A percentile compares a stretch with the other conserved stretches of the same genome.
Conservation (phyloP, 2,329 filamentous ascomycete species). For the Lecanoromycetidae sp. region DNA sequence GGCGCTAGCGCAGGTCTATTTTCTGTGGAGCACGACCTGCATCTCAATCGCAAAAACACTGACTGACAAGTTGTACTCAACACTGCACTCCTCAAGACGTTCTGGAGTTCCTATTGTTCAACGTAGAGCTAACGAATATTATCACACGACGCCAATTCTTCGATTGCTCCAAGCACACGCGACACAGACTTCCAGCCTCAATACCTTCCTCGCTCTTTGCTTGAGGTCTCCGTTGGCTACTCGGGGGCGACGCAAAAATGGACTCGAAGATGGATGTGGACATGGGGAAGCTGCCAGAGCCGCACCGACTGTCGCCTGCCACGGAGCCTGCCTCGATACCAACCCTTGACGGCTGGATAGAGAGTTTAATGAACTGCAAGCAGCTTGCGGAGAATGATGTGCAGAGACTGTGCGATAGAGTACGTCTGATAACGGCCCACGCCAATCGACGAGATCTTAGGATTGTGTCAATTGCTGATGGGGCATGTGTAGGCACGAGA, state of each 20-base stretch:
- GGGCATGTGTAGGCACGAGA: conserved; percentile 60
- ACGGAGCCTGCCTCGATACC: conserved; percentile 81
- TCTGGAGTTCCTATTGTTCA: too few relatives aligned
- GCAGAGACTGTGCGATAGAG: conserved; percentile 94
- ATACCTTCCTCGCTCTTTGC: too few relatives aligned
- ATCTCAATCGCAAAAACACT: too few relatives aligned
- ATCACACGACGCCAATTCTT: too few relatives aligned
- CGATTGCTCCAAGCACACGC: too few relatives aligned
- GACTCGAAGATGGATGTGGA: conserved; percentile 97
- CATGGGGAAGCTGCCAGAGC: conserved; percentile 71
- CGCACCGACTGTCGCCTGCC: conserved; percentile 60
- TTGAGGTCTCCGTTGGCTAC: too few relatives aligned
- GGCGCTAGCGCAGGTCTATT: too few relatives aligned
- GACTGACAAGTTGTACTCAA: too few relatives aligned
- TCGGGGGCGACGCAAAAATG: conserved; percentile 51
- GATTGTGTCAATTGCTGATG: conserved; percentile 6
- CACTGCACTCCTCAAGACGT: too few relatives aligned
- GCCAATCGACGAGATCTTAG: neutral
- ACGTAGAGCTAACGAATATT: too few relatives aligned
- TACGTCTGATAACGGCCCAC: conserved; percentile 34
- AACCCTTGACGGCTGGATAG: conserved; percentile 95
- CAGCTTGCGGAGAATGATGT: conserved; percentile 91
- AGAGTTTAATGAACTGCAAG: conserved; percentile 97
- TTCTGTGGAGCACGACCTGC: too few relatives aligned
- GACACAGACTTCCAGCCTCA: too few relatives aligned